Evolutionary conservation across 2,329 filamentous ascomycete species (phyloP).

Genomic region (Reticulascus tulasneorum): DNA sequence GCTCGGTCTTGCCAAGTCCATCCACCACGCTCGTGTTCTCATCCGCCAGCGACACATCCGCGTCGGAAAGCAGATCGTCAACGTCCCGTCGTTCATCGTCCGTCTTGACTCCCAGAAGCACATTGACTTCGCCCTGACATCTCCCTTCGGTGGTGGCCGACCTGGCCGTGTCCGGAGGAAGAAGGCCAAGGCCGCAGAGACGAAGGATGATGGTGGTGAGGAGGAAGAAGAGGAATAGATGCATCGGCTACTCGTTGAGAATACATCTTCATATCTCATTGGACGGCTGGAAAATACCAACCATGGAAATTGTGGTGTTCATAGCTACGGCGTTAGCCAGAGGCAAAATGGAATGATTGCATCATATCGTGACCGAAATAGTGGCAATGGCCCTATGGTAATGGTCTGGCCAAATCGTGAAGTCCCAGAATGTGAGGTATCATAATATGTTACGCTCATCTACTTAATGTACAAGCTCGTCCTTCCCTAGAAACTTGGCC

Average conservation of each 20-base stretch:
- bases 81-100: conserved; percentile 98
- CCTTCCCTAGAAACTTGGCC: conserved; percentile 73
- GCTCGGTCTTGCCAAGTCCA: conserved; percentile 99
- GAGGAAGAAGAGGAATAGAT: conserved; percentile 79
- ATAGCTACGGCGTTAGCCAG: conserved; percentile 50
- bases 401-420: too few species aligned
- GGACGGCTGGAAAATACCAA: conserved; percentile 30
- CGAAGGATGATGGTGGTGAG: conserved; percentile 72
- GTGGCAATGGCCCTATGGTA: too few species aligned
- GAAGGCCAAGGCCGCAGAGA: conserved; percentile 97
- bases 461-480: conserved; percentile 53
- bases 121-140: conserved; percentile 98
- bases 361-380: too few species aligned
- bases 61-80: conserved; percentile 99
- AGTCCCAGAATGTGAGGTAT: too few species aligned
- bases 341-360: conserved; percentile 42
- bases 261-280: too few species aligned
- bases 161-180: conserved; percentile 98
- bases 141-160: conserved; percentile 95
- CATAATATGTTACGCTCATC: conserved; percentile 5
- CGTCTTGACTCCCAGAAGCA: conserved; percentile 99
- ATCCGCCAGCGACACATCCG: conserved; percentile 99
- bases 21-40: conserved; percentile 99
- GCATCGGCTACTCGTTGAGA: conserved; percentile 23
- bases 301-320: conserved; percentile 37